phyloP scores from a whole-genome alignment of 2,329 filamentous ascomycete genomes.

The Ceratocystis diversiconidia region DNA sequence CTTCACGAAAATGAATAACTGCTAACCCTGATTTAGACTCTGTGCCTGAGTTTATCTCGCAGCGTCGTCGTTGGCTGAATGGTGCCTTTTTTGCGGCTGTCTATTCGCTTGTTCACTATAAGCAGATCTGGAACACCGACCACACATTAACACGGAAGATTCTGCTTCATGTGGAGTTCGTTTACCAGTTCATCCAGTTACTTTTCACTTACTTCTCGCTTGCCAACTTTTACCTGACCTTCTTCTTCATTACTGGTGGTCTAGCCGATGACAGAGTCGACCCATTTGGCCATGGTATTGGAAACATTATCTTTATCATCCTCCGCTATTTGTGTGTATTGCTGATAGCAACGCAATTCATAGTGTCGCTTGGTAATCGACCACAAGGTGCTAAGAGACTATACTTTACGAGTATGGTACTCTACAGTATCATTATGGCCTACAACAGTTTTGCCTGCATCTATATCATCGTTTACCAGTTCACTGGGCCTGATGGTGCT shows the following conservation, averaged over 20 bases:
- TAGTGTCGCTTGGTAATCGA: slow-evolving; percentile 87
- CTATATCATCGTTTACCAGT: slow-evolving; percentile 77
- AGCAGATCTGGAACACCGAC: slow-evolving; percentile 84
- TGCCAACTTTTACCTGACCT: slow-evolving; percentile 97
- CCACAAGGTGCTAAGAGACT: slow-evolving; percentile 88
- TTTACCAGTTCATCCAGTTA: slow-evolving; percentile 87
- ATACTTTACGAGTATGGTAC: slow-evolving; percentile 74
- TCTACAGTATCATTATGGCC: slow-evolving; percentile 87
- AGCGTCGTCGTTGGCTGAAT: slow-evolving; percentile 92
- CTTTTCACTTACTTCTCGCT: slow-evolving; percentile 96
- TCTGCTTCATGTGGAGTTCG: slow-evolving; percentile 82
- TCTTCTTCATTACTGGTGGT: slow-evolving; percentile 93
- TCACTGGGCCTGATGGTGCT: slow-evolving; percentile 38
- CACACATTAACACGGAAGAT: slow-evolving; percentile 82
- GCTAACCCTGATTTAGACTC: slow-evolving; percentile 43
- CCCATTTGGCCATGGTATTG: slow-evolving; percentile 81
- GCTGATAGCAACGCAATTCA: slow-evolving; percentile 88
- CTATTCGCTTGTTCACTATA: slow-evolving; percentile 90
- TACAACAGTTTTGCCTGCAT: slow-evolving; percentile 85
- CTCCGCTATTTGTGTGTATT: slow-evolving; percentile 75
- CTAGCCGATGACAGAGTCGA: slow-evolving; percentile 66
- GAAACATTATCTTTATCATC: slow-evolving; percentile 70
- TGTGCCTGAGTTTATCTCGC: slow-evolving; percentile 93
- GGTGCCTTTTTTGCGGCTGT: slow-evolving; percentile 97
- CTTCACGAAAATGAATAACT: background rate